phyloP scores from a whole-genome alignment of 176 grass and related monocot species.

The Pontederia crassipes region DNA sequence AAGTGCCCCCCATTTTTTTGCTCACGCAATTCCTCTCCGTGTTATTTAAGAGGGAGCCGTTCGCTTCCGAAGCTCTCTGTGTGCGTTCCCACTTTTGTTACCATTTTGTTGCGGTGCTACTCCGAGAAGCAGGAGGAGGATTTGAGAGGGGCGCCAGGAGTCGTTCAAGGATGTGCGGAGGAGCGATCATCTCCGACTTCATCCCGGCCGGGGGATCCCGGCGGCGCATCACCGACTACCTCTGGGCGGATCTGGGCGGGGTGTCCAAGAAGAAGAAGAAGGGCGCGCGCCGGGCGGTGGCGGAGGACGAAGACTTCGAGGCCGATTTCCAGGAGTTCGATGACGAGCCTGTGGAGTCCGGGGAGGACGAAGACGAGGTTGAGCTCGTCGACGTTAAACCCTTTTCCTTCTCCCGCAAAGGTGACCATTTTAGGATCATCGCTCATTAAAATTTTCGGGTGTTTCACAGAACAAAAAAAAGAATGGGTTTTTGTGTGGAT shows the following conservation, averaged over 20 bases:
- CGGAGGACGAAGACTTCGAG: slow-evolving; percentile 32
- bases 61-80: too few species aligned
- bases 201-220: background rate
- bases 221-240: background rate
- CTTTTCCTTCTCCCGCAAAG: background rate
- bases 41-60: too few species aligned
- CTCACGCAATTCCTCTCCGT: too few species aligned
- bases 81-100: too few species aligned
- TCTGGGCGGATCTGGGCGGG: background rate
- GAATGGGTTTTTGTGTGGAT: background rate
- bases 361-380: slow-evolving; percentile 14
- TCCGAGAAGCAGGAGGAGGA: background rate
- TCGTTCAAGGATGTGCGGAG: slow-evolving; percentile 14
- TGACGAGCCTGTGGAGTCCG: slow-evolving; percentile 14
- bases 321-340: slow-evolving; percentile 64
- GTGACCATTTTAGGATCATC: background rate
- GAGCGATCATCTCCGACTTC: slow-evolving; percentile 8
- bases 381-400: background rate
- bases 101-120: too few species aligned
- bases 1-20: too few species aligned
- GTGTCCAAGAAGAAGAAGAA: slow-evolving; percentile 1
- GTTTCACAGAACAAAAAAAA: background rate
- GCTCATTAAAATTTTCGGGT: background rate
- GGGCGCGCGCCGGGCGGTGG: background rate
- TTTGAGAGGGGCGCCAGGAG: background rate